These are phyloP conservation scores for Pseudomonodictys pantanalensis DNA, from an alignment of 495 filamentous ascomycete genomes.

Conservation along the genomic window DNA sequence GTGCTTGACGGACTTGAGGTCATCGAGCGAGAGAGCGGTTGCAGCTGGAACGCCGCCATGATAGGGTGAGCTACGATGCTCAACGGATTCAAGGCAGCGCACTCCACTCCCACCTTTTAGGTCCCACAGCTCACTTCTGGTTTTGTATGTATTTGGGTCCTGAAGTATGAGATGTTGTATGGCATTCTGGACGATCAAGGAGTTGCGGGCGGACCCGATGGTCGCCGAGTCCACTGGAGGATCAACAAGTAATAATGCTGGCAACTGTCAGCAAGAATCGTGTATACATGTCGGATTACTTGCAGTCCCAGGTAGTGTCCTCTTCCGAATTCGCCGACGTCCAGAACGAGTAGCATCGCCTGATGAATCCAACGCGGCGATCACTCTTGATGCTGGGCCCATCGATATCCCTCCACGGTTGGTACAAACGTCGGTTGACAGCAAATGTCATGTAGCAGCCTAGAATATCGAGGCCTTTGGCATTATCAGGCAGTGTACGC, in stretches of 20 bases:
- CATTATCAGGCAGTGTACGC: slow-evolving; percentile 1
- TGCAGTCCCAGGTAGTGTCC: slow-evolving; percentile 11
- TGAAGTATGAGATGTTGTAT: not conserved
- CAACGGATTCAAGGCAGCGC: not conserved
- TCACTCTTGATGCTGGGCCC: not conserved
- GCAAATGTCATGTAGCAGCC: slow-evolving; percentile 15
- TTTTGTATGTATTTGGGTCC: not conserved
- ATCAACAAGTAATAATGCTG: slow-evolving; percentile 21
- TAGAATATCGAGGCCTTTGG: not conserved
- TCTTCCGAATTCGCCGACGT: not conserved
- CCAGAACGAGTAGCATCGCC: slow-evolving; percentile 21
- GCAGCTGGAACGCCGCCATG: not conserved
- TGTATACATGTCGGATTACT: not conserved
- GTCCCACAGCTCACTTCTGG: not conserved
- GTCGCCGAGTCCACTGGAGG: slow-evolving; percentile 1
- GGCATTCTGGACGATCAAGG: not conserved
- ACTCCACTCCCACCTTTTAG: not conserved
- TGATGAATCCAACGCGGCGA: not conserved
- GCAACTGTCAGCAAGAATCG: not conserved
- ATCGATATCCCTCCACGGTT: slow-evolving; percentile 11
- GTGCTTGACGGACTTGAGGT: not conserved
- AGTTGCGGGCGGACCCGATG: not conserved
- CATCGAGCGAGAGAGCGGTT: not conserved
- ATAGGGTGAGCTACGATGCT: not conserved
- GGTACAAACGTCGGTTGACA: slow-evolving; percentile 9